Conservation (phyloP, 768 basidiomycete genomes). For the Aureoboletus auriporus region DNA sequence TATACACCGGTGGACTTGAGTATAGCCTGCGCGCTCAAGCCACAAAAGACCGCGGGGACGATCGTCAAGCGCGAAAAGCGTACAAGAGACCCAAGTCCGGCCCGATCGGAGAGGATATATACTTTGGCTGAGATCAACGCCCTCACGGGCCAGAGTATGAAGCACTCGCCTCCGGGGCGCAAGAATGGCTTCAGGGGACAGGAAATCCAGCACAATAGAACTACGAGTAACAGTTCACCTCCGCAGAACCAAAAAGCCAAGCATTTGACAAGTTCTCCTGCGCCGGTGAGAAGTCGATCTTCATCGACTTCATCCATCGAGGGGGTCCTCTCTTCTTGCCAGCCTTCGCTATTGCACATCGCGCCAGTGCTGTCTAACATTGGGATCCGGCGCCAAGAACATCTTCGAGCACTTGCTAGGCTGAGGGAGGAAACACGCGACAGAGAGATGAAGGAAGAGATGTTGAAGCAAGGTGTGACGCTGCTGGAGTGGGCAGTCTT, state of each 20-base stretch:
- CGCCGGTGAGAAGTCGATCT: slow-evolving; percentile 22
- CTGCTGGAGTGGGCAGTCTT: slow-evolving; percentile 79
- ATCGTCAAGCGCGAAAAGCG: slow-evolving; percentile 17
- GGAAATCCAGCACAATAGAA: slow-evolving; percentile 11
- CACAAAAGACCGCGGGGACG: slow-evolving; percentile 11
- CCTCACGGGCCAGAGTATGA: slow-evolving; percentile 25
- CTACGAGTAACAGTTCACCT: slow-evolving; percentile 21
- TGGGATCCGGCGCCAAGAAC: slow-evolving; percentile 57
- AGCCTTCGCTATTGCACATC: slow-evolving; percentile 63
- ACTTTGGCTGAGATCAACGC: slow-evolving; percentile 33
- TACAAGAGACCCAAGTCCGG: slow-evolving; percentile 22
- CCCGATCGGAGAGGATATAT: slow-evolving; percentile 32
- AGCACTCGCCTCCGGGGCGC: slow-evolving; percentile 18
- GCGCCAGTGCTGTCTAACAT: slow-evolving; percentile 51
- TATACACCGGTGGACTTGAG: slow-evolving; percentile 22
- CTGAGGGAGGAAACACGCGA: slow-evolving; percentile 65
- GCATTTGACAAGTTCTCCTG: slow-evolving; percentile 9
- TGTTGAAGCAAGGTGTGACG: slow-evolving; percentile 62
- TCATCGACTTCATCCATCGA: slow-evolving; percentile 44
- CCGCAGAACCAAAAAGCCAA: slow-evolving; percentile 10
- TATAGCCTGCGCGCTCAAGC: slow-evolving; percentile 10
- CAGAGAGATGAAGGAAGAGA: slow-evolving; percentile 66
- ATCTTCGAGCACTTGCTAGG: slow-evolving; percentile 57
- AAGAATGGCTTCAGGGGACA: slow-evolving; percentile 9
- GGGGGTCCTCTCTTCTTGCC: slow-evolving; percentile 53